Base-by-base conservation (phyloP, 805 yeast genomes). In the Blastobotrys terrestris region DNA sequence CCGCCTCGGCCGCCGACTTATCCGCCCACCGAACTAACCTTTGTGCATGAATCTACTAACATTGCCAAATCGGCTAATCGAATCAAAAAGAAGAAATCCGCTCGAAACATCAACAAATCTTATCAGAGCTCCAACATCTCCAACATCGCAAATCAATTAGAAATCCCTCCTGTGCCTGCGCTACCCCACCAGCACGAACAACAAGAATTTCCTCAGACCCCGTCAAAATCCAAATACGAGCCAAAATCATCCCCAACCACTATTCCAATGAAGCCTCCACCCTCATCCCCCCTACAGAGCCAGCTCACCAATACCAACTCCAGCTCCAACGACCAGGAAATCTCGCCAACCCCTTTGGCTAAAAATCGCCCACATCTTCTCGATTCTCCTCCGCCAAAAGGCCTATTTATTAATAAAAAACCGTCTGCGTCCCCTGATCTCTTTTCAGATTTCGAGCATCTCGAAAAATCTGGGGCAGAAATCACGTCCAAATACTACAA, bases 61-160 rank as follows among this genome's bases (percentile, higher is more conserved):
- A 45, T 45, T 15, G 20, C 16, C 11, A 41, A 41, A 18, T n/a
- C 39, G 16, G 31, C 21, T 18, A 45, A 31, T 18, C 48, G 48
- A 4, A 45, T 45, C 31, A 26, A n/a, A 18, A 45, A 45, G 48
- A 45, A 45, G 19, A 45, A 45, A 18, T 18, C 26, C 26, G 31
- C 39, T 14, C 16, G 39, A 11, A 45, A 45, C 18, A n/a, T 45
- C 39, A 22, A 26, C 16, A 22, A 31, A 3, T n/a, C 35, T 18
- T 22, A 45, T 15, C 26, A 45, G 48, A 26, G 15, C 16, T 44
- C 46, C 14, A 44, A n/a, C 31, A 18, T n/a, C 6, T 13, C 35
- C 21, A n/a, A 8, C 6, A 8, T 15, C 21, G 20, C 26, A 4
- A 18, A 6, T 13, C 26, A 45, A 13, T 5, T 19, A 3, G 15